Evolutionary conservation across 2,329 filamentous ascomycete species (phyloP).

Genomic region (Xylariaceae sp.): DNA sequence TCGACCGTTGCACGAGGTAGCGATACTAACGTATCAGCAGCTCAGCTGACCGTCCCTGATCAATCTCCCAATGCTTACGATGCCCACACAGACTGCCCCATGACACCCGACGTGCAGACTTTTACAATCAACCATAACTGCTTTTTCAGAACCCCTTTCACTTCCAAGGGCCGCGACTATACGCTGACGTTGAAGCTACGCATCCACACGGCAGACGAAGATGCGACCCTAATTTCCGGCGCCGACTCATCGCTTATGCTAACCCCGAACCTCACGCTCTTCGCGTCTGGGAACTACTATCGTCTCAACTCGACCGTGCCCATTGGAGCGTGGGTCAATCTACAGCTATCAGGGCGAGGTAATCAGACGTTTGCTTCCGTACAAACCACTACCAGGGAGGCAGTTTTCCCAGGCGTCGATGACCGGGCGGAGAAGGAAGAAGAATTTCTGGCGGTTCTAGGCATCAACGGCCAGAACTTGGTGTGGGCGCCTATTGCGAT

Average conservation of each 20-base stretch:
- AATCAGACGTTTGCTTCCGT: conserved; percentile 33
- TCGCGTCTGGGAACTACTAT: conserved; percentile 36
- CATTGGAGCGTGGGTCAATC: conserved; percentile 27
- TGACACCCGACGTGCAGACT: conserved; percentile 22
- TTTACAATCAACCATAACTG: conserved; percentile 38
- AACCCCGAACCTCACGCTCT: conserved; percentile 37
- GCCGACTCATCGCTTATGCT: conserved; percentile 42
- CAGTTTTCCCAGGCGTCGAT: conserved; percentile 10
- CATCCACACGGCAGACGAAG: conserved; percentile 26
- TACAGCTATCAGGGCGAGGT: conserved; percentile 31
- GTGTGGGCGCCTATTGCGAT: conserved; percentile 44
- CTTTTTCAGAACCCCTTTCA: conserved; percentile 44
- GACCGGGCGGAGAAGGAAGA: conserved; percentile 29
- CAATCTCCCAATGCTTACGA: conserved; percentile 40
- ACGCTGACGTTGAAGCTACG: conserved; percentile 46
- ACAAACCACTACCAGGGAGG: conserved; percentile 6
- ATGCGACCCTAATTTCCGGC: conserved; percentile 42
- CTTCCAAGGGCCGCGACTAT: conserved; percentile 56
- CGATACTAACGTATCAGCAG: not conserved
- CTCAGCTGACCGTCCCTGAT: conserved; percentile 29
- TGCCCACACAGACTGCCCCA: conserved; percentile 37
- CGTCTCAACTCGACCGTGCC: conserved; percentile 35
- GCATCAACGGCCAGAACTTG: conserved; percentile 39
- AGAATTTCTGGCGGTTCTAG: conserved; percentile 43
- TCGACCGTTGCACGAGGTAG: not conserved